These are phyloP conservation scores for Amylocystis lapponica DNA, from an alignment of 768 basidiomycete genomes.

Conservation along the genomic window DNA sequence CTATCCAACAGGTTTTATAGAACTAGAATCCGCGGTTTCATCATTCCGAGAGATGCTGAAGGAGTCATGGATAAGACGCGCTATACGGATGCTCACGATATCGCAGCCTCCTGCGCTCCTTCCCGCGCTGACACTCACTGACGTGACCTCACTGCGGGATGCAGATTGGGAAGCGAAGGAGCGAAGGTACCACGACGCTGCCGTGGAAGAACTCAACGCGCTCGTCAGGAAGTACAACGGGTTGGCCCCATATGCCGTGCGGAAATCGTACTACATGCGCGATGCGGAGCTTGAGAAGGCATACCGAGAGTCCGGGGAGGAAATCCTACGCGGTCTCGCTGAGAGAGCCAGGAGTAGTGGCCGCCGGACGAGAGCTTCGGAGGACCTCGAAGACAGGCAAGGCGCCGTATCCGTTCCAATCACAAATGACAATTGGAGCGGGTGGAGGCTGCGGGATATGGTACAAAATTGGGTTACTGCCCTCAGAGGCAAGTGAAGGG, in stretches of 20 bases:
- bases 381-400: too few relatives aligned
- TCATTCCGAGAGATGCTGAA: constrained; percentile 61
- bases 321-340: constrained; percentile 40
- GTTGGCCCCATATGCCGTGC: constrained; percentile 73
- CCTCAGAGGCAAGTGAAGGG: constrained; percentile 11
- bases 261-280: constrained; percentile 53
- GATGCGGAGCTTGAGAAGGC: constrained; percentile 51
- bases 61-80: constrained; percentile 72
- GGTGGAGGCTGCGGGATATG: constrained; percentile 23
- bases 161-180: constrained; percentile 67
- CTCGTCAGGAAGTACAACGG: constrained; percentile 77
- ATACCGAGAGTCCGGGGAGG: constrained; percentile 46
- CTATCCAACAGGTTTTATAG: constrained; percentile 28
- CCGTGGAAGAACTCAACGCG: constrained; percentile 66
- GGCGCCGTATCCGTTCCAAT: too few relatives aligned
- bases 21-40: constrained; percentile 56
- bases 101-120: constrained; percentile 35
- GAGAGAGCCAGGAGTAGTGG: constrained; percentile 17
- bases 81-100: constrained; percentile 53
- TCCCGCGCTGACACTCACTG: constrained; percentile 25
- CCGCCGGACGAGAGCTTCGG: too few relatives aligned
- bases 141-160: constrained; percentile 49
- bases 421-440: too few relatives aligned
- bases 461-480: constrained; percentile 23
- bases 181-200: constrained; percentile 58